Evolutionary conservation across 148 eudicot species (phyloP).

Genomic region (Rhododendron ferrugineum): DNA sequence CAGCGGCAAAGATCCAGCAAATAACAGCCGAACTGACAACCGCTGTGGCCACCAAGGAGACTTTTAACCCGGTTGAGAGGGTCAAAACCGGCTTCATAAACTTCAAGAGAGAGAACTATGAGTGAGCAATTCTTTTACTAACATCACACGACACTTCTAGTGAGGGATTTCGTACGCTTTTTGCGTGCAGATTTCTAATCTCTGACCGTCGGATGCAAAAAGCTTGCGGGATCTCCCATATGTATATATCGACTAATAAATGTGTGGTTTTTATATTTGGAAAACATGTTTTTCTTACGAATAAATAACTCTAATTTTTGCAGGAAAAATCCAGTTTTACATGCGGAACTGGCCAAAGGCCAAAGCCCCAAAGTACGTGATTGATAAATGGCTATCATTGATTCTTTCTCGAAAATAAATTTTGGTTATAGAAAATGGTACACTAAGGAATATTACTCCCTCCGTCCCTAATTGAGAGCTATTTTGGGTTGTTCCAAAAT

Average conservation of each 20-base stretch:
- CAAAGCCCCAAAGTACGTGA: constrained; percentile 79
- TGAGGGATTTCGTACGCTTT: too few species aligned
- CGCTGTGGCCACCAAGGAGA: constrained; percentile 21
- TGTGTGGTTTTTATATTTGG: neutral
- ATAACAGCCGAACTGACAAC: constrained; percentile 67
- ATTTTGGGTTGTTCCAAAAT: too few species aligned
- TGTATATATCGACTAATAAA: too few species aligned
- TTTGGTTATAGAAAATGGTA: too few species aligned
- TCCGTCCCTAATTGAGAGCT: too few species aligned
- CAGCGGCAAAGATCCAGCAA: constrained; percentile 63
- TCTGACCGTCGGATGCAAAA: too few species aligned
- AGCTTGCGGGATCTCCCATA: too few species aligned
- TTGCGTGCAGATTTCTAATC: too few species aligned
- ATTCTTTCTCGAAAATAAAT: neutral
- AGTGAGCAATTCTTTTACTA: constrained; percentile 30
- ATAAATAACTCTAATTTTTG: neutral
- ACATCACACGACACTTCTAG: too few species aligned
- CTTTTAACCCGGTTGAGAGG: constrained; percentile 41
- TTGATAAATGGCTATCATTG: neutral
- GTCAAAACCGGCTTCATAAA: constrained; percentile 67
- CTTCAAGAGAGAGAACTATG: constrained; percentile 83
- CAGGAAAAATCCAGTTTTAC: constrained; percentile 77
- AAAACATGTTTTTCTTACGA: neutral
- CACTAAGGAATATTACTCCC: neutral
- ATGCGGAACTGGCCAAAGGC: constrained; percentile 69